Evolutionary conservation across 805 yeast species (phyloP), one percentile per base, ranked within the genome.

Genomic region (Ogataea allantospora): DNA sequence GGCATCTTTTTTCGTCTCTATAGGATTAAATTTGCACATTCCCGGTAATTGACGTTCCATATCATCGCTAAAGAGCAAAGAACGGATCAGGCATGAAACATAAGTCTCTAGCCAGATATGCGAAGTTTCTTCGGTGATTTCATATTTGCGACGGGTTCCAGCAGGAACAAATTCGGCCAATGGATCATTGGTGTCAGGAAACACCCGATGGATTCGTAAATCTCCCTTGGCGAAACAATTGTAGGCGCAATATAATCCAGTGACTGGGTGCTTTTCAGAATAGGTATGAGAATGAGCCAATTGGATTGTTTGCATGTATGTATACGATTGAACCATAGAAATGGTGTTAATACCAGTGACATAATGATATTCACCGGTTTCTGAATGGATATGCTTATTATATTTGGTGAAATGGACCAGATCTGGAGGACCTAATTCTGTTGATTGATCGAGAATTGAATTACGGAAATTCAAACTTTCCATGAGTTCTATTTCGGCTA

Each of bases 191-290:
- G 62, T 38, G 12, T 76, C 77, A 0, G 84, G 83, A 44, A 78
- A 73, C 30, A 70, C 68, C 13, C 76, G 72, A 53, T 78, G 58
- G 50, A 88, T 77, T 14, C 96, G 69, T 26, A 89, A 64, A 58
- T 91, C 99, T 5, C 82, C 73, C 38, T 72, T 73, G 25, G 78
- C 66, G 53, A 93, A 86, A 13, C 82, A 71, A 59, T 93, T 89
- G 65, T 79, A 87, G 11, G 80, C 62, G 58, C 88, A 82, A 47
- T 70, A 78, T 0, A 87, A 79, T 15, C 73, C 73, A 30, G 73
- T 43, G 19, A 46, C 46, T 3, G 60, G 58, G 35, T 58, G 63
- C 43, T 50, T 62, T 45, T 40, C 54, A 12, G 54, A 51, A 21
- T 57, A 54, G 10, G 42, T 25, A 5, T 37, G 31, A 33, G 46